Evolutionary conservation across 2,329 filamentous ascomycete species (phyloP).

Genomic region (Madurella mycetomatis): DNA sequence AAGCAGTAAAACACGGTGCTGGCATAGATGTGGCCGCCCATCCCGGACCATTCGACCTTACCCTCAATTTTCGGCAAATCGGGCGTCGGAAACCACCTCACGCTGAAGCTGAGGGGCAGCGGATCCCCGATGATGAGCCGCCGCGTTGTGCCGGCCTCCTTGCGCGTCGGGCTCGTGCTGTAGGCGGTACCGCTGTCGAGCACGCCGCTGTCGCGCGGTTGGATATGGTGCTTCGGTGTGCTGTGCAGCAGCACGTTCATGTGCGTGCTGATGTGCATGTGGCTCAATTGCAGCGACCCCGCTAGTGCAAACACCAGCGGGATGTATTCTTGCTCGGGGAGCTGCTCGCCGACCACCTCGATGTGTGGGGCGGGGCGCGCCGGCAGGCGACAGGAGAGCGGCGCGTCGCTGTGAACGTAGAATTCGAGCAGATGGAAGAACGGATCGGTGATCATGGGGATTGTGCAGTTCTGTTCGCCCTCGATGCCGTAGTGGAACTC

Average conservation of each 20-base stretch:
- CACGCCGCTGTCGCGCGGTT: constrained; percentile 67
- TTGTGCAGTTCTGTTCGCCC: constrained; percentile 77
- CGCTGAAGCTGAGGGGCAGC: constrained; percentile 70
- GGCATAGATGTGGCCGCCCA: constrained; percentile 60
- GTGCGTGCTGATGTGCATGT: constrained; percentile 84
- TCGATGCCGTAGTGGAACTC: constrained; percentile 84
- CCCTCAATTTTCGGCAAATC: constrained; percentile 64
- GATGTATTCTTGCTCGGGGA: constrained; percentile 59
- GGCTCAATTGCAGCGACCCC: constrained; percentile 81
- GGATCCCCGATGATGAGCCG: constrained; percentile 84
- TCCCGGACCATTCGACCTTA: constrained; percentile 59
- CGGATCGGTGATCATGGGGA: constrained; percentile 69
- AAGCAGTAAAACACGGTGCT: constrained; percentile 61
- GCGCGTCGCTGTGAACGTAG: constrained; percentile 96
- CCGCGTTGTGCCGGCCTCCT: constrained; percentile 48
- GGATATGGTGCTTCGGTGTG: constrained; percentile 57
- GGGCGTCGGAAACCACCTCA: constrained; percentile 81
- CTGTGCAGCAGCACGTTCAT: constrained; percentile 84
- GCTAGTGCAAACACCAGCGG: constrained; percentile 85
- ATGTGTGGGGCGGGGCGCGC: constrained; percentile 61
- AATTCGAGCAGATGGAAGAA: constrained; percentile 92
- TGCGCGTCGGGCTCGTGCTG: constrained; percentile 66
- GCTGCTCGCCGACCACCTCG: constrained; percentile 50
- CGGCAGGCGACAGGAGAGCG: constrained; percentile 84
- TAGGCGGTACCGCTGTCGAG: constrained; percentile 87